phyloP scores from a whole-genome alignment of 169 alveolate genomes.

The Cryptosporidium ryanae region DNA sequence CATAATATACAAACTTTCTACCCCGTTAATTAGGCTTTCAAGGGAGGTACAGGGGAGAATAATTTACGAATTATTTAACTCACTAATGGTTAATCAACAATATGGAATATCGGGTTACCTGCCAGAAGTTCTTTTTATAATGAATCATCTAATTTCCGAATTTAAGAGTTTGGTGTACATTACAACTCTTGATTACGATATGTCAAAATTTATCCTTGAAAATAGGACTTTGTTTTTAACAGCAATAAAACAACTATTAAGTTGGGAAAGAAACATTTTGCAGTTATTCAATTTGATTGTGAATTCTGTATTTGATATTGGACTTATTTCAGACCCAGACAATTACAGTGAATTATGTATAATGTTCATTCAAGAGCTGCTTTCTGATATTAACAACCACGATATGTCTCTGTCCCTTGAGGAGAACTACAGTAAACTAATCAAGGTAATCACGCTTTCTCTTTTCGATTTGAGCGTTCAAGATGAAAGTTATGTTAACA shows the following conservation, averaged over 20 bases:
- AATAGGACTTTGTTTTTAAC: neutral
- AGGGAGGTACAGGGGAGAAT: slow-evolving; percentile 27
- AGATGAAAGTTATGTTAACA: slow-evolving; percentile 7
- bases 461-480: slow-evolving; percentile 12
- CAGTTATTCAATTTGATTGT: slow-evolving; percentile 21
- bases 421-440: slow-evolving; percentile 5
- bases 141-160: slow-evolving; percentile 27
- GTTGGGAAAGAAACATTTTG: slow-evolving; percentile 48
- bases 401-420: neutral
- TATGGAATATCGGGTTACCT: neutral
- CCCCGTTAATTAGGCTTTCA: slow-evolving; percentile 26
- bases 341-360: neutral
- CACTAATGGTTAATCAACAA: neutral
- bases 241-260: slow-evolving; percentile 12
- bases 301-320: slow-evolving; percentile 32
- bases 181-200: neutral
- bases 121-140: slow-evolving; percentile 33
- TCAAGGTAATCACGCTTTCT: slow-evolving; percentile 7
- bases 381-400: neutral
- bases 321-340: slow-evolving; percentile 2
- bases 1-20: slow-evolving; percentile 41
- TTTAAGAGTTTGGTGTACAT: slow-evolving; percentile 2
- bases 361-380: neutral
- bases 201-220: slow-evolving; percentile 2
- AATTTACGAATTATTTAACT: slow-evolving; percentile 13